Conservation (phyloP, 2,329 filamentous ascomycete species). For the Zelopaecilomyces penicillatus region DNA sequence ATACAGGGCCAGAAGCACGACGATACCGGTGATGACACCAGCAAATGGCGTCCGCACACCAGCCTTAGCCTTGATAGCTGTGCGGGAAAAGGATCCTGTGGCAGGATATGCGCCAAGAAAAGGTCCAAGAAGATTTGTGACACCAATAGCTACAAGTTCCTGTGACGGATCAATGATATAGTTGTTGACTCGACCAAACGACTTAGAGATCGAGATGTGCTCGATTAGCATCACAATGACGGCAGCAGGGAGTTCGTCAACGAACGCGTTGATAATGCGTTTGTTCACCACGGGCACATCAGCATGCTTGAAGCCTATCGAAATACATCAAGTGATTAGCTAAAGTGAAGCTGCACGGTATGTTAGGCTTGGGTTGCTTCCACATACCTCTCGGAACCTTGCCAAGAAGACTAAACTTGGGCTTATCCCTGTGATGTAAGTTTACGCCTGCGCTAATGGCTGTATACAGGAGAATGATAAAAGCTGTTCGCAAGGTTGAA, state of each 20-base stretch:
- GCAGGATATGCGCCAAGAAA: constrained; percentile 79
- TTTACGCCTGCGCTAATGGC: constrained; percentile 68
- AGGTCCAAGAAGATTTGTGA: constrained; percentile 65
- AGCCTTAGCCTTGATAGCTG: constrained; percentile 90
- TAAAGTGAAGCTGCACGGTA: neutral
- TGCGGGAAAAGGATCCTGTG: constrained; percentile 84
- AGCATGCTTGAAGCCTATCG: constrained; percentile 60
- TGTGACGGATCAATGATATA: constrained; percentile 75
- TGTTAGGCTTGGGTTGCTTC: neutral
- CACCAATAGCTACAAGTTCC: constrained; percentile 68
- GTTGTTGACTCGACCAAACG: constrained; percentile 72
- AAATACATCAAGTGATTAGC: neutral
- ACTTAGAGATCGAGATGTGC: constrained; percentile 77
- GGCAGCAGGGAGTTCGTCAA: constrained; percentile 58
- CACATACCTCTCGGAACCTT: constrained; percentile 57
- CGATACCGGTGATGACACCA: constrained; percentile 72
- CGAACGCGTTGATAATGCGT: constrained; percentile 54
- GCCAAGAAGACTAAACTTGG: constrained; percentile 56
- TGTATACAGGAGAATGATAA: constrained; percentile 74
- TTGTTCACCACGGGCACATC: constrained; percentile 54
- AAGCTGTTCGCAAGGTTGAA: constrained; percentile 68
- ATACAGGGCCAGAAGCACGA: constrained; percentile 79
- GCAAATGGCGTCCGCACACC: constrained; percentile 81
- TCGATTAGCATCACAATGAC: constrained; percentile 74
- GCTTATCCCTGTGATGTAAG: constrained; percentile 45